Percentiles rank a stretch among this genome's conserved stretches.
phyloP scores from a whole-genome alignment of 208 protist genomes.

The Acanthamoeba triangularis region DNA sequence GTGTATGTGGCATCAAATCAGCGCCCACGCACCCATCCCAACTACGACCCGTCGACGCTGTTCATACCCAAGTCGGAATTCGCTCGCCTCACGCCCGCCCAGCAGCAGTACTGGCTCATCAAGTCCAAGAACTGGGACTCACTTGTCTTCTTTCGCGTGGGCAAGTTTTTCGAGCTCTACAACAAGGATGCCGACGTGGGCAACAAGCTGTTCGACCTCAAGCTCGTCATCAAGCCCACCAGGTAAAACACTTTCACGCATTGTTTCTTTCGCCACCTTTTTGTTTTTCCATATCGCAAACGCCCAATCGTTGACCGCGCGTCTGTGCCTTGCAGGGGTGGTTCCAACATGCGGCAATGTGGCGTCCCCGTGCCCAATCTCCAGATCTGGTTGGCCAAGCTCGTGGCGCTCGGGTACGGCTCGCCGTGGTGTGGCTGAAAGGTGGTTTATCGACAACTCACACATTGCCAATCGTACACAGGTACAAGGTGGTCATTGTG shows the following conservation, averaged over 20 bases:
- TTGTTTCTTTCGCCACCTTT: neutral
- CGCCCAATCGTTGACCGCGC: neutral
- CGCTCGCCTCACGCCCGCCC: conserved; percentile 79
- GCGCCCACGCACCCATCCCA: conserved; percentile 60
- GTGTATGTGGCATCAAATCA: neutral
- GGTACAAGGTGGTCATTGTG: conserved; percentile 86
- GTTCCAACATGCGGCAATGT: conserved; percentile 89
- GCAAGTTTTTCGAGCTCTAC: conserved; percentile 91
- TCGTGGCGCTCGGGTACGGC: conserved; percentile 80
- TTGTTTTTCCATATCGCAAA: neutral
- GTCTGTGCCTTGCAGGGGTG: conserved; percentile 44
- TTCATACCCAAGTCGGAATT: conserved; percentile 78
- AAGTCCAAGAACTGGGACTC: conserved; percentile 86
- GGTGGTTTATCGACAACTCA: neutral
- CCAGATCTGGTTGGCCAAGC: conserved; percentile 82
- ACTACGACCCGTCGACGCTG: conserved; percentile 87
- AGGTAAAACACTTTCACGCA: neutral
- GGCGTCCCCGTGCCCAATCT: conserved; percentile 85
- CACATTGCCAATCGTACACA: neutral
- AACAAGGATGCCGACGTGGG: conserved; percentile 88
- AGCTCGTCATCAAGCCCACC: conserved; percentile 79
- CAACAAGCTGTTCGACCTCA: conserved; percentile 82
- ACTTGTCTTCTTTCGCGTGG: conserved; percentile 88
- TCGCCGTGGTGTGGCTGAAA: neutral
- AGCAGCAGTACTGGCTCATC: conserved; percentile 89